Conservation (phyloP, 805 yeast species). For the Blastobotrys americana region DNA sequence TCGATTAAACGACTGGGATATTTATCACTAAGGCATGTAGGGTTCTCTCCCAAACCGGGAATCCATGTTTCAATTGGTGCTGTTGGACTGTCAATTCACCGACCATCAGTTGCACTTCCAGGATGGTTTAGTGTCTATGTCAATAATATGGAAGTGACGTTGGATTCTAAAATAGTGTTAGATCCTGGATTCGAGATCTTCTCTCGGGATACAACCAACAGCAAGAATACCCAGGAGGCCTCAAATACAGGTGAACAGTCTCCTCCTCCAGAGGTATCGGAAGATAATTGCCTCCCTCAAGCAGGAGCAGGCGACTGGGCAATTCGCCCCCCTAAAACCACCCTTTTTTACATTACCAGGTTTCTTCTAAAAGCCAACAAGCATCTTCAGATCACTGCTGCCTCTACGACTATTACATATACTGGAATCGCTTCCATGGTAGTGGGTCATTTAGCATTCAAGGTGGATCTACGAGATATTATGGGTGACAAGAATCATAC, state of each 20-base stretch:
- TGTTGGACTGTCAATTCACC: constrained; percentile 32
- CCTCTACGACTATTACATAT: constrained; percentile 23
- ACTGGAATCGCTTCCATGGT: constrained; percentile 24
- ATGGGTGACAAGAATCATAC: constrained; percentile 18
- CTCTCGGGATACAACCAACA: constrained; percentile 1
- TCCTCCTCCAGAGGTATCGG: not conserved
- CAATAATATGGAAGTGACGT: constrained; percentile 27
- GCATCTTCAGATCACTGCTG: constrained; percentile 24
- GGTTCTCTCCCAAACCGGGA: constrained; percentile 31
- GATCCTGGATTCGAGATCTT: constrained; percentile 11
- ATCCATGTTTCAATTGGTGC: constrained; percentile 30
- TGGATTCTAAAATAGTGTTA: constrained; percentile 23
- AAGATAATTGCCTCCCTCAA: constrained; percentile 8
- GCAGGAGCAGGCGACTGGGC: constrained; percentile 17
- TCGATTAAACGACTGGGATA: constrained; percentile 38
- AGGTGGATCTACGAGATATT: constrained; percentile 28
- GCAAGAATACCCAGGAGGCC: not conserved
- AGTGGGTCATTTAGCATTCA: constrained; percentile 24
- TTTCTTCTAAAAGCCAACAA: constrained; percentile 17
- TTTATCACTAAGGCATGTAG: constrained; percentile 32
- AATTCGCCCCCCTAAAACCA: constrained; percentile 19
- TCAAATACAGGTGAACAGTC: constrained; percentile 1
- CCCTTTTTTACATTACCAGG: constrained; percentile 16
- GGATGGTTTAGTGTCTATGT: constrained; percentile 33
- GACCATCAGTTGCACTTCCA: constrained; percentile 37